Evolutionary conservation across 2,329 filamentous ascomycete species (phyloP), one percentile per base, ranked within the genome.

Genomic region (Neospermospora avenae): DNA sequence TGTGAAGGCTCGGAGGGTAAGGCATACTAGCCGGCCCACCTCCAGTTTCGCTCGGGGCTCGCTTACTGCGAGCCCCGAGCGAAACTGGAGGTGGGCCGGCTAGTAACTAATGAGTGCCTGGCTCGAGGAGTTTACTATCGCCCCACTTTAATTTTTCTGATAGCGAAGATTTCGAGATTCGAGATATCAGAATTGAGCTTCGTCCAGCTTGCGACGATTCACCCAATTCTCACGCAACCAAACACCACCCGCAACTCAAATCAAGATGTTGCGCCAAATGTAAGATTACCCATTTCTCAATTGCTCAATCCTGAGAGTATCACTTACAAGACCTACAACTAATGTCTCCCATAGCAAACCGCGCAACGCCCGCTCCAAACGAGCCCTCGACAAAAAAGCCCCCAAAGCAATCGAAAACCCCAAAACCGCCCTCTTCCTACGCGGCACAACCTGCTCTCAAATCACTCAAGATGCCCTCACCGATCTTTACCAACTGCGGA

Each of bases 311-410:
- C n/a, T 11, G 13, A n/a, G n/a, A 1, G 18, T 25, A 13, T 28
- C 18, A 20, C 20, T 4, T 42, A 1, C 13, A 31, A 31, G n/a
- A 18, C 24, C 28, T n/a, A 28, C 37, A 54, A 49, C 20, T 45
- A 37, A 56, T 28, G 16, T 8, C 3, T 18, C 24, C 20, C 11
- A 8, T 34, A 87, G 84, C 65, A 87, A 87, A 78, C 84, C 88
- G 61, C 86, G 87, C 70, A 90, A 87, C 77, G 92, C 93, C 69
- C 92, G 95, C 80, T 95, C 92, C 60, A 96, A 96, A 82, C 89
- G 95, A 70, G 93, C 91, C 66, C 87, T 98, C 73, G 95, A 96
- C 75, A 93, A 96, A 77, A 90, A 90, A 72, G 93, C 91, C 72
- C 91, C 95, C 60, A 96, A 97, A 76, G 80, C 86, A 68, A 79